Evolutionary conservation across 1,284 basidiomycete genomes (phyloP).

Genomic region (Porphyrellus sp.): DNA sequence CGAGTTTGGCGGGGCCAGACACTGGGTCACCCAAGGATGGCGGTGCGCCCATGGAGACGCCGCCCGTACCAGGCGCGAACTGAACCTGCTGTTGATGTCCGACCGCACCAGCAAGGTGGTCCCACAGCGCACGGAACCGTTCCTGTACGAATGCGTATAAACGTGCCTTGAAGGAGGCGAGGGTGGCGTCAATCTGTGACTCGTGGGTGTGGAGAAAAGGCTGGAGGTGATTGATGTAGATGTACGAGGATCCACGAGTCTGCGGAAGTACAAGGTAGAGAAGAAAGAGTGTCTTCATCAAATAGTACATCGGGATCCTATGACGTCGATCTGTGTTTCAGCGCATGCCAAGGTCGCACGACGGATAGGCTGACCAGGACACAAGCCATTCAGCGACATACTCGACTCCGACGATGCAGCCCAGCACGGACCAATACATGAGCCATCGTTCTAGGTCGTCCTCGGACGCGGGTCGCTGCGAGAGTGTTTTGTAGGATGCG

Average conservation of each 20-base stretch:
- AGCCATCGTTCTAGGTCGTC: conserved; percentile 81
- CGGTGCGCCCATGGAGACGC: conserved; percentile 38
- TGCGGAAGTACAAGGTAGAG: conserved; percentile 90
- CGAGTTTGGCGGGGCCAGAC: conserved; percentile 62
- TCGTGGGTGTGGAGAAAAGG: conserved; percentile 81
- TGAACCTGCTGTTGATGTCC: conserved; percentile 36
- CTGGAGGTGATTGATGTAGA: conserved; percentile 73
- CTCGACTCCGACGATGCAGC: conserved; percentile 70
- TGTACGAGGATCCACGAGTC: conserved; percentile 77
- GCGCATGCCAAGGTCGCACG: conserved; percentile 9
- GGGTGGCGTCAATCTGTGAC: conserved; percentile 72
- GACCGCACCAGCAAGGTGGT: conserved; percentile 48
- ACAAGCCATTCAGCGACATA: conserved; percentile 81
- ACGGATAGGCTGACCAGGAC: conserved; percentile 56
- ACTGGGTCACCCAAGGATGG: conserved; percentile 53
- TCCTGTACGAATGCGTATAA: conserved; percentile 66
- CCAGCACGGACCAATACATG: conserved; percentile 88
- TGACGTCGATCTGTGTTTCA: conserved; percentile 8
- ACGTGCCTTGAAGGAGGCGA: conserved; percentile 59
- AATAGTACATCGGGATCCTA: conserved; percentile 88
- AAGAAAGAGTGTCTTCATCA: conserved; percentile 79
- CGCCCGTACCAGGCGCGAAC: conserved; percentile 20
- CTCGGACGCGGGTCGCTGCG: conserved; percentile 74
- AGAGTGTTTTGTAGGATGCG: conserved; percentile 82
- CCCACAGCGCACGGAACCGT: conserved; percentile 60